A percentile compares a stretch with the other conserved stretches of the same genome.
Conservation (phyloP, 352 stramenopile genomes). For the Pythium utonaiense region DNA sequence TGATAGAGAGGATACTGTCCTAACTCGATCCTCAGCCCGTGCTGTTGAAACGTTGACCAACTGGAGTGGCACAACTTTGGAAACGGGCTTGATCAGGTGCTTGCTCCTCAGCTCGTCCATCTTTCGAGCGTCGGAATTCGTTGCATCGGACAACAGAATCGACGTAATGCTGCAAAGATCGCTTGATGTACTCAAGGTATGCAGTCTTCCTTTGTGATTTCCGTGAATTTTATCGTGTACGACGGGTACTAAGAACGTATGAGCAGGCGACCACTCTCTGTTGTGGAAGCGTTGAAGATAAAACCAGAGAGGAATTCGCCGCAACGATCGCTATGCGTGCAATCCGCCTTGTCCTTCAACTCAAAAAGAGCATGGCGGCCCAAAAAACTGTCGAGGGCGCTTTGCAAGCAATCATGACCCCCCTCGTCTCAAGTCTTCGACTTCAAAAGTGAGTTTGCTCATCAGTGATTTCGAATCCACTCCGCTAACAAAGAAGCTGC, state of each 20-base stretch:
- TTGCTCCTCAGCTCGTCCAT: neutral
- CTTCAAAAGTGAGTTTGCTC: slow-evolving; percentile 10
- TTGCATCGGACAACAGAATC: neutral
- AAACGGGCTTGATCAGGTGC: neutral
- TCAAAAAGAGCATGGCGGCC: neutral
- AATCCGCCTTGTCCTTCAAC: slow-evolving; percentile 4
- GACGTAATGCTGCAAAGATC: neutral
- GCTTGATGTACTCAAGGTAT: neutral
- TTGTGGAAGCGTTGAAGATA: neutral
- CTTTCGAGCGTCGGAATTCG: neutral
- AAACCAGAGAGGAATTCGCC: neutral
- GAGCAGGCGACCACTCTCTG: neutral
- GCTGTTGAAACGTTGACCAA: neutral
- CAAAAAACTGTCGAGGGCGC: neutral
- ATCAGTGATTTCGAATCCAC: neutral
- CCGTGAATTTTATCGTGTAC: too few species aligned
- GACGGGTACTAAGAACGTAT: neutral
- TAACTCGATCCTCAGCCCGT: neutral
- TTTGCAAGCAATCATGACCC: neutral
- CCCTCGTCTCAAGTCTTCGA: neutral
- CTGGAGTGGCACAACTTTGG: neutral
- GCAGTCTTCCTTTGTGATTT: neutral
- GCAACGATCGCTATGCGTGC: slow-evolving; percentile 12
- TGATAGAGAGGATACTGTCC: neutral
- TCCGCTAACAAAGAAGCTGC: neutral